Percentiles rank a stretch among this genome's conserved stretches.
Conservation (phyloP, 805 yeast species). For the Saccharomycopsis sp. region DNA sequence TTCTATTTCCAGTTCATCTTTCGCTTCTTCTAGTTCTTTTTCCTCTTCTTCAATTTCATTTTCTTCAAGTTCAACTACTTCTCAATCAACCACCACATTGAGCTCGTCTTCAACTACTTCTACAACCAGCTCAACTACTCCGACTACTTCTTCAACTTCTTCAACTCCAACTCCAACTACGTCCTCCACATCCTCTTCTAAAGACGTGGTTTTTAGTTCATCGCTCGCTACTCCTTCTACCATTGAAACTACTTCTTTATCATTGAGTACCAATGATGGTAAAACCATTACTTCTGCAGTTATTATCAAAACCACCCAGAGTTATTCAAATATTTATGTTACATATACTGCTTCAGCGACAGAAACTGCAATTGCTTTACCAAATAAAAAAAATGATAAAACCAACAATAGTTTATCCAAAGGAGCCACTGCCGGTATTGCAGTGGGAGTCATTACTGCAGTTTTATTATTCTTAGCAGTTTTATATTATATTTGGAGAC, state of each 20-base stretch:
- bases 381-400: not conserved
- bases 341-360: conserved; percentile 8
- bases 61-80: not conserved
- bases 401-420: not conserved
- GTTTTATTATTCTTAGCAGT: conserved; percentile 10
- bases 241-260: conserved; percentile 13
- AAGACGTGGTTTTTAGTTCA: conserved; percentile 1
- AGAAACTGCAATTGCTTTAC: not conserved
- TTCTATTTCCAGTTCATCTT: conserved; percentile 8
- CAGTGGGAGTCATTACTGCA: conserved; percentile 15
- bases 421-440: conserved; percentile 18
- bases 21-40: conserved; percentile 1
- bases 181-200: no score
- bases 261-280: conserved; percentile 13
- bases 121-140: conserved; percentile 1
- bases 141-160: not conserved
- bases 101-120: no score
- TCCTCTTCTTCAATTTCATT: conserved; percentile 1
- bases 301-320: conserved; percentile 9
- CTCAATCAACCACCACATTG: not conserved
- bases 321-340: conserved; percentile 13
- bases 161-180: not conserved
- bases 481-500: conserved; percentile 17
- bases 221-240: conserved; percentile 11
- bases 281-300: conserved; percentile 18